Percentiles rank a stretch among this genome's conserved stretches.
Conservation (phyloP, 495 filamentous ascomycete genomes). For the Entonaema liquescens region DNA sequence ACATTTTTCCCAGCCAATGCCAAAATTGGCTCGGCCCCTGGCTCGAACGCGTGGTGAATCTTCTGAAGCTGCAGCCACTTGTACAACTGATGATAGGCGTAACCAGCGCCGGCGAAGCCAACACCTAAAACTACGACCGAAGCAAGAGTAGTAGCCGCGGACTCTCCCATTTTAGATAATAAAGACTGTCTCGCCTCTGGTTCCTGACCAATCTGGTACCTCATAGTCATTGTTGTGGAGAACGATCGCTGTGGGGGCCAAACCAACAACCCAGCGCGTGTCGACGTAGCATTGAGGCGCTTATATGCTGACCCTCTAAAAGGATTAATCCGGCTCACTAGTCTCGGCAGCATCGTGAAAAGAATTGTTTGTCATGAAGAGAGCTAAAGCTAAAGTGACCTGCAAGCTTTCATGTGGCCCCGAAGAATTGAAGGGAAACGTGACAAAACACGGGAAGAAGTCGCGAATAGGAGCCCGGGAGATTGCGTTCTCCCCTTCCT, state of each 20-base stretch:
- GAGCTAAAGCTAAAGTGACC: not conserved
- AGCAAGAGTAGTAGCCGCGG: constrained; percentile 85
- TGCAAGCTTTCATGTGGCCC: constrained; percentile 6
- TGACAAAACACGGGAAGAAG: constrained; percentile 9
- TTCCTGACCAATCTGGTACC: constrained; percentile 29
- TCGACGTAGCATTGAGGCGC: constrained; percentile 31
- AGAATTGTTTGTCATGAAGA: constrained; percentile 11
- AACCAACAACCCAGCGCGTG: constrained; percentile 15
- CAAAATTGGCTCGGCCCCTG: constrained; percentile 84
- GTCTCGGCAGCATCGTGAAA: constrained; percentile 23
- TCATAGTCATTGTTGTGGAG: constrained; percentile 33
- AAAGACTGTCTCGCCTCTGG: constrained; percentile 49
- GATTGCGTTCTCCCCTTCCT: constrained; percentile 13
- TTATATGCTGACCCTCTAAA: constrained; percentile 20
- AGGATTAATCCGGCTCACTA: constrained; percentile 24
- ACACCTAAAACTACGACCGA: constrained; percentile 82
- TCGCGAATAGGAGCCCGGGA: constrained; percentile 5
- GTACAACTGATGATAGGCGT: constrained; percentile 87
- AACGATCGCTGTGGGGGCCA: constrained; percentile 35
- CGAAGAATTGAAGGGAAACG: constrained; percentile 6
- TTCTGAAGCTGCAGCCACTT: constrained; percentile 88
- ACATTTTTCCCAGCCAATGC: constrained; percentile 75
- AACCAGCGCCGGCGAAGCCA: constrained; percentile 76
- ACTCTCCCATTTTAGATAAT: constrained; percentile 81
- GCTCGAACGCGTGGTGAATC: constrained; percentile 91